Conservation (phyloP, 164 flowering plant genomes). For the Sedum album region DNA sequence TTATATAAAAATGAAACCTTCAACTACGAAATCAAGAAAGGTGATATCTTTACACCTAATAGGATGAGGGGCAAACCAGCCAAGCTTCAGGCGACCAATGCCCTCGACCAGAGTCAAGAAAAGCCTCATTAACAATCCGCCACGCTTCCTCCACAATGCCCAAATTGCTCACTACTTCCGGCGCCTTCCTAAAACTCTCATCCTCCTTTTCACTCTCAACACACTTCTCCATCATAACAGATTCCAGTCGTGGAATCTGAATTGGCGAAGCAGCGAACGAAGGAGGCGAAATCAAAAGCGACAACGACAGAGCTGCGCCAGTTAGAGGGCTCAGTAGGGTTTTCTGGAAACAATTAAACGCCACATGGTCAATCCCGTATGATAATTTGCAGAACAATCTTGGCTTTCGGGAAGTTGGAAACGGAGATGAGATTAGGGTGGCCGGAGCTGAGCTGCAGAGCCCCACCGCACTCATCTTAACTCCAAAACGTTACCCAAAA, state of each 20-base stretch:
- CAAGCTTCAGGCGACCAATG: conserved; percentile 76
- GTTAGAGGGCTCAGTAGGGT: conserved; percentile 24
- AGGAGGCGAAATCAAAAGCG: conserved; percentile 31
- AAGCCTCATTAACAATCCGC: conserved; percentile 81
- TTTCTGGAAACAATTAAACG: conserved; percentile 20
- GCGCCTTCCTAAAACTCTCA: conserved; percentile 15
- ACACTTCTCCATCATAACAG: conserved; percentile 11
- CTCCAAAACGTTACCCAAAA: background rate
- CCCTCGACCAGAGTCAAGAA: conserved; percentile 43
- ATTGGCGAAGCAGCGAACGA: conserved; percentile 20
- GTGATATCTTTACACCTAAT: background rate
- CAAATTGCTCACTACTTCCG: conserved; percentile 43
- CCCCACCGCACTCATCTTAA: conserved; percentile 15
- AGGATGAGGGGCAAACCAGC: conserved; percentile 37
- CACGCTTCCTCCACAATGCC: conserved; percentile 88
- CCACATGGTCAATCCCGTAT: background rate
- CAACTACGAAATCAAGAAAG: background rate
- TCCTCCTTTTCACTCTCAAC: conserved; percentile 24
- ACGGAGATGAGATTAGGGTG: conserved; percentile 3
- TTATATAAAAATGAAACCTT: background rate
- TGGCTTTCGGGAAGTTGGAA: conserved; percentile 7
- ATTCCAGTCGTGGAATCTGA: conserved; percentile 12
- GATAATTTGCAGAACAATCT: background rate
- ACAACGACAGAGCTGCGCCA: conserved; percentile 34
- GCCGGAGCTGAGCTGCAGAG: conserved; percentile 12